Conservation (phyloP, 169 alveolate species). For the Sarcocystis neurona region DNA sequence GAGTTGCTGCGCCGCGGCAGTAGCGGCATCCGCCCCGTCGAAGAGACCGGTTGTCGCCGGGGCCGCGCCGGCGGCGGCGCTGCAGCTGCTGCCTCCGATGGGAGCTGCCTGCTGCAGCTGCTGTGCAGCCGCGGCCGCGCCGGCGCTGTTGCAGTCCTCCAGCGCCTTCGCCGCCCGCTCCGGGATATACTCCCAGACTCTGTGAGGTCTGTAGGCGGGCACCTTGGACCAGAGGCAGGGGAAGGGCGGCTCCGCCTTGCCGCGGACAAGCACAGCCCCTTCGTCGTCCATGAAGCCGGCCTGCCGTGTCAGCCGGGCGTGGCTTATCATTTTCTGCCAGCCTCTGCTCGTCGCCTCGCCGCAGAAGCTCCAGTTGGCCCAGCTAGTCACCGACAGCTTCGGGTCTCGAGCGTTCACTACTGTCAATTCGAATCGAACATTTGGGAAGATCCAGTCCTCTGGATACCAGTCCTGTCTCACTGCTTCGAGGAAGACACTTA, state of each 20-base stretch:
- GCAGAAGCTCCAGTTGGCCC: conserved; percentile 92
- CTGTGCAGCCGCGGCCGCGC: conserved; percentile 35
- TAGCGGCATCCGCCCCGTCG: not conserved
- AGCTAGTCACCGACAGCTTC: conserved; percentile 86
- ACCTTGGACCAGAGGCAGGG: conserved; percentile 86
- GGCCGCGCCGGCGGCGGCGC: not conserved
- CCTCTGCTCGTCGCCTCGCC: conserved; percentile 85
- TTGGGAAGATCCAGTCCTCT: conserved; percentile 90
- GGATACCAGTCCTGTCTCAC: conserved; percentile 90
- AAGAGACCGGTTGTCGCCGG: not conserved
- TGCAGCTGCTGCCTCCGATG: conserved; percentile 39
- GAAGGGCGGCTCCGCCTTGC: conserved; percentile 91
- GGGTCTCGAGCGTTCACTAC: conserved; percentile 87
- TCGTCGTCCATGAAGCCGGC: conserved; percentile 89
- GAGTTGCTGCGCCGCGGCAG: not conserved
- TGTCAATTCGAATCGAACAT: conserved; percentile 88
- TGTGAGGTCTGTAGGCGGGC: conserved; percentile 81
- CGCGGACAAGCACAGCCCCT: conserved; percentile 86
- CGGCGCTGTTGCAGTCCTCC: conserved; percentile 40
- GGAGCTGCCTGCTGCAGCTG: conserved; percentile 58
- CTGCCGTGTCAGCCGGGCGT: conserved; percentile 83
- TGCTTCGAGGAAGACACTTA: conserved; percentile 89
- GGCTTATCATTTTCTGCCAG: conserved; percentile 91
- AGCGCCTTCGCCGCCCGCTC: conserved; percentile 67
- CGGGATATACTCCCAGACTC: conserved; percentile 82